A percentile compares a stretch with the other conserved stretches of the same genome.
These are phyloP conservation scores for Colletotrichum spinosum DNA, from an alignment of 2,329 filamentous ascomycete species.

Conservation along the genomic window DNA sequence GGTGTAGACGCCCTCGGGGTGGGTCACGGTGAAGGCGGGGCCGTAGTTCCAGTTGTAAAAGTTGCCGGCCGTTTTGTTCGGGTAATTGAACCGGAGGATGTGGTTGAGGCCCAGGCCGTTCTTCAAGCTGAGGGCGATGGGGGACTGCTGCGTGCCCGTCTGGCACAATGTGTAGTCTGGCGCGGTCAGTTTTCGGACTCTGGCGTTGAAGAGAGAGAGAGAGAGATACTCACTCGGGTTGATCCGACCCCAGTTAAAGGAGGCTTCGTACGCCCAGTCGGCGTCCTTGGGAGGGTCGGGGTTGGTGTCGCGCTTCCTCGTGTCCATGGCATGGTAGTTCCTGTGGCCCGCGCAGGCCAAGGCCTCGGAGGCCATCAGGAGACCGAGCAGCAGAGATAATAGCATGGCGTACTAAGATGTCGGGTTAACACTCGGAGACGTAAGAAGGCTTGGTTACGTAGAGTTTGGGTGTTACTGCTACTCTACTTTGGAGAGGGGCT, in stretches of 20 bases:
- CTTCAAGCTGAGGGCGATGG: slow-evolving; percentile 55
- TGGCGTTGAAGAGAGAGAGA: neutral
- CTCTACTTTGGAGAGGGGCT: no score
- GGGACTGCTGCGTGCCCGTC: slow-evolving; percentile 61
- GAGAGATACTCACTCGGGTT: slow-evolving; percentile 24
- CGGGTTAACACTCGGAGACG: neutral
- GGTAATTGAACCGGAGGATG: slow-evolving; percentile 55
- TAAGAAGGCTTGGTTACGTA: neutral
- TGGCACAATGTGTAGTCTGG: slow-evolving; percentile 52
- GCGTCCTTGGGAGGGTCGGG: slow-evolving; percentile 1
- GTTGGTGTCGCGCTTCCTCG: neutral
- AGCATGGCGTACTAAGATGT: neutral
- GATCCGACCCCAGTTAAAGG: slow-evolving; percentile 36
- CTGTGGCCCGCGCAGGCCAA: slow-evolving; percentile 27
- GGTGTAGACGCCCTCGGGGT: slow-evolving; percentile 50
- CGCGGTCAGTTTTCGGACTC: neutral
- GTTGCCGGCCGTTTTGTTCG: slow-evolving; percentile 48
- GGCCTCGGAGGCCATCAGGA: neutral
- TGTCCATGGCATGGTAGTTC: slow-evolving; percentile 21
- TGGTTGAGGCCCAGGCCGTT: slow-evolving; percentile 55
- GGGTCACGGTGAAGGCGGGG: slow-evolving; percentile 53
- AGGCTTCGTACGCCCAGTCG: slow-evolving; percentile 36
- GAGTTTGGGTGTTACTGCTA: neutral
- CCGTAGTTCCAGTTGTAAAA: slow-evolving; percentile 64
- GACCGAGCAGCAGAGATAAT: neutral